Evolutionary conservation across 257 asterid species (phyloP), one percentile per base, ranked within the genome.

Genomic region (Jacaranda copaia): DNA sequence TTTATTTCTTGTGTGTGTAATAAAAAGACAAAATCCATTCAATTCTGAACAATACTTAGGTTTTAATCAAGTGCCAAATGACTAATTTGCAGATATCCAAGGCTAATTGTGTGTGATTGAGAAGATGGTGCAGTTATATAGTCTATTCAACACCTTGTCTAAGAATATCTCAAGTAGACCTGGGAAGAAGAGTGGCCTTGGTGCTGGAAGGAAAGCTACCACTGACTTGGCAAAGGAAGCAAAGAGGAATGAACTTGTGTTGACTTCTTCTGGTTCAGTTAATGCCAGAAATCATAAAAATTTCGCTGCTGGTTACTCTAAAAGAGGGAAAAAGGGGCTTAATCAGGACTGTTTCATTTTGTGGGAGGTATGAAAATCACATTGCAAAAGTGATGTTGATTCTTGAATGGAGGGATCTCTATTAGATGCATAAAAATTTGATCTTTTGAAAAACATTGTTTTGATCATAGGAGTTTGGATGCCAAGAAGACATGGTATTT

Each of bases 321-420:
- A 86, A 74, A 73, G 82, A 8, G 98, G 98, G 70, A 86, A 85
- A 36, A 93, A 91, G 79, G 97, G 97, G 70, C 35, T 79, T 14
- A 93, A 93, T 81, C 98, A 92, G 67, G 97, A 92, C 60, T 60
- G 89, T 59, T 86, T 86, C 61, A 43, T 85, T 51, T 85, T 90
- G 2, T 89, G 93, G 94, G 89, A 90, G 97, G 97, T 92, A 69
- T 4, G 53, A 8, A 53, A 58, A n/a, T 16, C 45, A 68, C 32
- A 25, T 25, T 25, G 32, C 32, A 51, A 2, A 78, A 20, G 35
- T 43, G 6, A n/a, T 36, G 6, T 16, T 75, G 15, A 69, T 25
- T 55, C 57, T 68, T 52, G 67, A 56, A 49, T 73, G 13, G 1
- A 32, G 32, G 13, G 66, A 32, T 60, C 48, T 36, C 10, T 5